Evolutionary conservation across 2,329 filamentous ascomycete species (phyloP), one percentile per base, ranked within the genome.

Genomic region (Juglanconis oblonga): DNA sequence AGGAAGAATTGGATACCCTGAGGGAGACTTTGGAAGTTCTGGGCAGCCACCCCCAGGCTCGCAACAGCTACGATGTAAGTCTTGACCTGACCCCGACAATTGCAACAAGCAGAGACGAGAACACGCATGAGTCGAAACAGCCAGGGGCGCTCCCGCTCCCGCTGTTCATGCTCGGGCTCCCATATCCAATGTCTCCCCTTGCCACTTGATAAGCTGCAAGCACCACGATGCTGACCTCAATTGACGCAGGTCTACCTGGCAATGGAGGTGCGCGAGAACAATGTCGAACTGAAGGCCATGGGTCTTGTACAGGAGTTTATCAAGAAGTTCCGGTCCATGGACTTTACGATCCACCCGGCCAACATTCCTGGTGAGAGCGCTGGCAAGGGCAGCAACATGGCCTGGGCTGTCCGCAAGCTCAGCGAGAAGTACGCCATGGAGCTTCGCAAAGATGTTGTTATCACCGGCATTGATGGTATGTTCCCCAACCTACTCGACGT

Each of bases 391-490:
- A 91, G 88, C 76, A 91, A 91, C 71, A 80, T 89, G 62, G 83
- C 84, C 55, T 91, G 87, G 86, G 87, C 87, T 17, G 88, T 87
- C 9, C 82, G 83, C 64, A 85, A 87, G 70, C 77, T 88, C 55
- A 87, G 85, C 70, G 80, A 82, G 67, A 85, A 81, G 67, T 89
- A 89, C 66, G 70, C 79, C 5, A 74, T 81, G 59, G 70, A 69
- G 7, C 67, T 74, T 65, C 78, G 85, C 62, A 83, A 82, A 65
- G 81, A 89, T 68, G 83, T 90, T 4, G 81, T 91, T 52, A 77
- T 91, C 59, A 91, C 88, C 0, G 85, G 87, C 54, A 89, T 91
- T 69, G 88, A 91, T 77, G 86, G 88, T 90, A 80, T 64, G 85
- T 76, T 40, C 24, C 17, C 45, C 32, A 47, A 31, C 14, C 48